Conservation (phyloP, 1,139 yeast genomes). For the Hanseniaspora sp. region DNA sequence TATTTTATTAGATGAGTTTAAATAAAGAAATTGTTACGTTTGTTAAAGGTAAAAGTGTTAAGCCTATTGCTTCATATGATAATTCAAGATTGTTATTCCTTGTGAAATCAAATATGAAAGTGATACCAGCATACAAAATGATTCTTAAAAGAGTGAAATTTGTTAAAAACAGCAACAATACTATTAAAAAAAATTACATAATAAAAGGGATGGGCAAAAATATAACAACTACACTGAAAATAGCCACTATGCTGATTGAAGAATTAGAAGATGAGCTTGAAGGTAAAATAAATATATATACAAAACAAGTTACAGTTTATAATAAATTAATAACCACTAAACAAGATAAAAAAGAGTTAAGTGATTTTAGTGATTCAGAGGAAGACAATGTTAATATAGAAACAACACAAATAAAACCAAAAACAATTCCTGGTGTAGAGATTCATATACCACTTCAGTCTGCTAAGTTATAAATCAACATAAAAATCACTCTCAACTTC, state of each 20-base stretch:
- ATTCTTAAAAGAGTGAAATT: slow-evolving; percentile 7
- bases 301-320: slow-evolving; percentile 9
- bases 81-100: neutral
- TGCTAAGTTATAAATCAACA: neutral
- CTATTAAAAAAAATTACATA: slow-evolving; percentile 1
- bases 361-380: slow-evolving; percentile 19
- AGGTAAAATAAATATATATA: slow-evolving; percentile 5
- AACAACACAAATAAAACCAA: slow-evolving; percentile 34
- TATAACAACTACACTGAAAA: slow-evolving; percentile 5
- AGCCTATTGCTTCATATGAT: neutral
- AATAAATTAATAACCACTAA: slow-evolving; percentile 2
- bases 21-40: neutral
- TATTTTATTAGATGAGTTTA: neutral
- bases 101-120: slow-evolving; percentile 10
- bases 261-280: neutral
- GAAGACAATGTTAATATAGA: slow-evolving; percentile 21
- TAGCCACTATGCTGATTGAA: slow-evolving; percentile 7
- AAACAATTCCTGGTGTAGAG: slow-evolving; percentile 53
- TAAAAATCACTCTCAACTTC: slow-evolving; percentile 32
- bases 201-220: slow-evolving; percentile 14
- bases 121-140: slow-evolving; percentile 14
- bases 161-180: neutral
- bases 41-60: slow-evolving; percentile 9
- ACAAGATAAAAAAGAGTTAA: slow-evolving; percentile 23
- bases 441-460: slow-evolving; percentile 34